These are phyloP conservation scores for Tylopilus felleus DNA, from an alignment of 768 basidiomycete genomes.

Conservation along the genomic window DNA sequence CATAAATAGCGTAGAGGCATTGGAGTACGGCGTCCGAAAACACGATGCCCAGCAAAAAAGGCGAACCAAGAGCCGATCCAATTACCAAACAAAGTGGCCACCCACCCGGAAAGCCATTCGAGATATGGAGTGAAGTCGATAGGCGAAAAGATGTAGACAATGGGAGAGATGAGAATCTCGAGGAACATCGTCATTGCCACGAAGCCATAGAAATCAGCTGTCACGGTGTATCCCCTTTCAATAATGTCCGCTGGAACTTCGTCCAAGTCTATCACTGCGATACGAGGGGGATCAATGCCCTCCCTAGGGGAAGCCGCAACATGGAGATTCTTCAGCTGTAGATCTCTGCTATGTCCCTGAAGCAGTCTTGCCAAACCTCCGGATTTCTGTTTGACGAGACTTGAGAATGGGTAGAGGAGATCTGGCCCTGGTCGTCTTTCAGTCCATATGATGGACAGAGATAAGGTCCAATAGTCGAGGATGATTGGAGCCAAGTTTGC, in stretches of 20 bases:
- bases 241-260: background rate
- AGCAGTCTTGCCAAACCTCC: conserved; percentile 6
- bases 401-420: conserved; percentile 5
- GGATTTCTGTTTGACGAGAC: conserved; percentile 5
- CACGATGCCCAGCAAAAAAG: background rate
- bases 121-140: background rate
- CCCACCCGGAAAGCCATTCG: background rate
- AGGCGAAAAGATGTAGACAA: background rate
- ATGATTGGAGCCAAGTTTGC: background rate
- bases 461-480: conserved; percentile 2
- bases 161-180: background rate
- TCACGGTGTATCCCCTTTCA: background rate
- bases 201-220: background rate
- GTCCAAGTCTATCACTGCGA: background rate
- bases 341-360: background rate
- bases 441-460: background rate
- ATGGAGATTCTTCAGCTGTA: background rate
- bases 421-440: background rate
- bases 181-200: background rate
- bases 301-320: background rate
- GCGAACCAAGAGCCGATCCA: background rate
- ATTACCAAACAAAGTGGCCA: background rate
- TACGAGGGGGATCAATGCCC: background rate
- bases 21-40: background rate
- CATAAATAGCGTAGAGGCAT: background rate